These are phyloP conservation scores for Botrytis elliptica DNA, from an alignment of 2,329 filamentous ascomycete species.

Conservation along the genomic window DNA sequence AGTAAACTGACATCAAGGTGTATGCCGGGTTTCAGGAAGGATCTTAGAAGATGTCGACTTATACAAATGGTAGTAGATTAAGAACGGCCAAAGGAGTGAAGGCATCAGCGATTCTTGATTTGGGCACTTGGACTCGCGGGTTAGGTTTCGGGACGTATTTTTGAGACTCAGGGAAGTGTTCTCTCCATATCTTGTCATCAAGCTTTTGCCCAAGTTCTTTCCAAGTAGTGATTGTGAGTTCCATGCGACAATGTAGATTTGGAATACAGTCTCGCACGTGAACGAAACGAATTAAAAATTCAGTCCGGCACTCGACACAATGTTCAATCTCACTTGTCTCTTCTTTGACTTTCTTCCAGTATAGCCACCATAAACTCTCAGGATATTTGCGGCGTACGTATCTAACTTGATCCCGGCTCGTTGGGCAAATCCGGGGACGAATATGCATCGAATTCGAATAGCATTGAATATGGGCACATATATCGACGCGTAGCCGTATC, in stretches of 20 bases:
- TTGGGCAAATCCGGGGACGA: neutral
- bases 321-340: neutral
- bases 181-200: neutral
- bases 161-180: neutral
- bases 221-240: neutral
- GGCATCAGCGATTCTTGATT: neutral
- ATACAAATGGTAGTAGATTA: neutral
- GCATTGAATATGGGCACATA: constrained; percentile 2
- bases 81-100: neutral
- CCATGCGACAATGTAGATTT: neutral
- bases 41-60: neutral
- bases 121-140: neutral
- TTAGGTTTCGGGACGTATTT: neutral
- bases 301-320: neutral
- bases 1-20: neutral
- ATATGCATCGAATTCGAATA: neutral
- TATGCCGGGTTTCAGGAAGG: neutral
- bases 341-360: neutral
- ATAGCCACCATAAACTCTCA: neutral
- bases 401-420: neutral
- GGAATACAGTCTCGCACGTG: neutral
- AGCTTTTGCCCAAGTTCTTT: neutral
- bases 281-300: neutral
- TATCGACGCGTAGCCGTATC: neutral
- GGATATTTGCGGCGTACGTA: neutral